Conservation (phyloP, 805 yeast genomes). For the Yamadazyma kitorensis region DNA sequence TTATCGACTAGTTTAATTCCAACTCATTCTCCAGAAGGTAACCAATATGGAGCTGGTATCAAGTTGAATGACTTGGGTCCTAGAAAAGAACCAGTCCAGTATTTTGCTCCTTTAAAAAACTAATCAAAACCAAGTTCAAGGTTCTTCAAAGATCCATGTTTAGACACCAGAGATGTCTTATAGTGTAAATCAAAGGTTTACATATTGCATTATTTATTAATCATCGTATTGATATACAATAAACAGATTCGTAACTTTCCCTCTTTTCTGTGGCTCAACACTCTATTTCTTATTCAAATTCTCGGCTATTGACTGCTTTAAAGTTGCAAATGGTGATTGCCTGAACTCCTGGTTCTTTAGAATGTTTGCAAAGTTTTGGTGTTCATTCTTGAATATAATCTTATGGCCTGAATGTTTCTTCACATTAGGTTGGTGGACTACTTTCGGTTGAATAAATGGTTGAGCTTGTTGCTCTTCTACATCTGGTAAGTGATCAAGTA, state of each 20-base stretch:
- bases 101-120: constrained; percentile 34
- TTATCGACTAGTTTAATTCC: constrained; percentile 32
- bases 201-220: constrained; percentile 10
- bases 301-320: constrained; percentile 30
- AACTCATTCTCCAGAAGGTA: constrained; percentile 38
- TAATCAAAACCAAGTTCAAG: constrained; percentile 3
- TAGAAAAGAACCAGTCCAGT: constrained; percentile 40
- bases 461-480: constrained; percentile 6
- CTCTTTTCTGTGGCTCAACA: too few species aligned
- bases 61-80: constrained; percentile 43
- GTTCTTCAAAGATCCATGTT: too few species aligned
- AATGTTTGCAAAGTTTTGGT: constrained; percentile 55
- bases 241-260: too few species aligned
- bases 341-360: constrained; percentile 54
- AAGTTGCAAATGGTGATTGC: constrained; percentile 60
- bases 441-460: constrained; percentile 20
- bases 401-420: constrained; percentile 38
- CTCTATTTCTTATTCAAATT: constrained; percentile 4
- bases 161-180: constrained; percentile 1
- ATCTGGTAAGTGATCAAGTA: constrained; percentile 51
- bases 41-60: constrained; percentile 44
- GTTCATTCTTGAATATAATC: constrained; percentile 55
- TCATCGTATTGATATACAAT: too few species aligned
- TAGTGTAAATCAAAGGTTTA: constrained; percentile 5
- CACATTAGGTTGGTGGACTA: constrained; percentile 50